Percentiles rank a stretch among this genome's conserved stretches.
phyloP scores from a whole-genome alignment of 2,329 filamentous ascomycete genomes.

The Talaromyces sp. region DNA sequence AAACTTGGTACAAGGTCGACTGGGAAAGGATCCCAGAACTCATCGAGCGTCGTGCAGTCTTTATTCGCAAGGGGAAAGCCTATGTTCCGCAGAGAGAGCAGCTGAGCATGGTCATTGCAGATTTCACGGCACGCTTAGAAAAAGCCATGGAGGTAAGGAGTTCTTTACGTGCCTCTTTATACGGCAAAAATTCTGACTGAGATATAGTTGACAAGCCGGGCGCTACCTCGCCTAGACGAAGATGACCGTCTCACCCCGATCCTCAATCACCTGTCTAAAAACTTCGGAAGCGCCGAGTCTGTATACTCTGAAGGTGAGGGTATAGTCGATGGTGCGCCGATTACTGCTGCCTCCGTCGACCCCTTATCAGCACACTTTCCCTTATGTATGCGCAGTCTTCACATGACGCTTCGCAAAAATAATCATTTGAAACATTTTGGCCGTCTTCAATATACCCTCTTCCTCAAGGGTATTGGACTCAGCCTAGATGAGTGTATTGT shows the following conservation, averaged over 20 bases:
- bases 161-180: neutral
- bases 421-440: constrained; percentile 90
- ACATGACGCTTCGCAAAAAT: constrained; percentile 78
- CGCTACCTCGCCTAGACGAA: constrained; percentile 87
- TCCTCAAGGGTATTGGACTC: constrained; percentile 92
- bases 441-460: constrained; percentile 89
- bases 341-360: constrained; percentile 76
- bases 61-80: constrained; percentile 75
- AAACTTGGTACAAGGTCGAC: constrained; percentile 92
- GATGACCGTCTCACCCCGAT: constrained; percentile 82
- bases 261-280: constrained; percentile 80
- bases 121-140: constrained; percentile 76
- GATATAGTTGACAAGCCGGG: constrained; percentile 73
- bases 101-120: constrained; percentile 78
- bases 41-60: constrained; percentile 72
- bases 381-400: constrained; percentile 89
- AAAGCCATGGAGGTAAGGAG: constrained; percentile 68
- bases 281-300: constrained; percentile 87
- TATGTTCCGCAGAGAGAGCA: constrained; percentile 88
- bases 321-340: constrained; percentile 63
- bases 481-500: constrained; percentile 84
- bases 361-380: constrained; percentile 76
- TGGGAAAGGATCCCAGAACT: constrained; percentile 91
- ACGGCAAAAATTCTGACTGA: neutral
- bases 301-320: constrained; percentile 65